Evolutionary conservation across 202 grass and related monocot species (phyloP), one percentile per base, ranked within the genome.

Genomic region (Setaria italica): DNA sequence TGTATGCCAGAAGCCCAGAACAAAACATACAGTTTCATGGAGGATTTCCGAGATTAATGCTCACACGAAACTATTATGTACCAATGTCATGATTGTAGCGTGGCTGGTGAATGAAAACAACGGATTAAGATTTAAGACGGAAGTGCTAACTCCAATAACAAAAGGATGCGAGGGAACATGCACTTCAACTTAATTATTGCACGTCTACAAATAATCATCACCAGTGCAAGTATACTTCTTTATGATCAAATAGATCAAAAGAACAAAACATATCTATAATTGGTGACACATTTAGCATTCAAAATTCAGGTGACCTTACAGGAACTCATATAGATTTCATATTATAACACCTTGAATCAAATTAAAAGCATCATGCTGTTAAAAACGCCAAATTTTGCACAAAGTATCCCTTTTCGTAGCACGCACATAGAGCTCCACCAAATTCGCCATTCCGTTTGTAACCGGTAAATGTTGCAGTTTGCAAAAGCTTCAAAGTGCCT

Each of bases 41-140:
- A 49, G 1, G 17, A 58, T 69, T 25, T 54, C 51, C 14, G 2
- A 9, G 11, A 84, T 77, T 53, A 67, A 4, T 42, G 17, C 51
- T 47, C 41, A 72, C 4, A 17, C 6, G 10, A 47, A 43, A 47
- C 14, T 47, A 78, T 4, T 16, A 63, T 33, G 14, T 25, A 64
- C 13, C 42, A 64, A 64, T 64, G 34, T 33, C 60, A 33, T 46
- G 4, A 71, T 15, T 43, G 79, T 43, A 72, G 56, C 33, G 30
- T 47, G 68, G 29, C 43, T 48, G 42, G 62, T 85, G 47, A 71
- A 32, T 72, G 20, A 32, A 62, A 85, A 43, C 42, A 51, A 62
- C n/a, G 2, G 12, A 63, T 20, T 41, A 62, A 72, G 21, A 79
- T 47, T 79, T 29, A 50, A 41, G 34, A 42, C 33, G 32, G 21